Evolutionary conservation across 2,329 filamentous ascomycete genomes (phyloP).

Genomic region (Penicillium sp.): DNA sequence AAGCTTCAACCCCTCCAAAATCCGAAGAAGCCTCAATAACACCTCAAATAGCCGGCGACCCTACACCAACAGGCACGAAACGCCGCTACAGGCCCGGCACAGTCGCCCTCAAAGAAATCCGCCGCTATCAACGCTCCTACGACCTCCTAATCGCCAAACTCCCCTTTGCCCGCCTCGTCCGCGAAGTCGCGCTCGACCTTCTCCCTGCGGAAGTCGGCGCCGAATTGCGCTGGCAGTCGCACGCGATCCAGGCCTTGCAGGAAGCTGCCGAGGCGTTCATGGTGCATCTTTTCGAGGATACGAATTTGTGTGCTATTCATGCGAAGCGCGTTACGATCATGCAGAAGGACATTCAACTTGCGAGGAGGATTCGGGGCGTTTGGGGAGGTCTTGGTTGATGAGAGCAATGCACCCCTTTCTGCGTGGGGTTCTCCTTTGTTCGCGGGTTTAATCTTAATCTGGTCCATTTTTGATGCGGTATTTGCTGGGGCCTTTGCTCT

Average conservation of each 20-base stretch:
- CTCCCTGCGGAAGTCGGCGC: constrained; percentile 63
- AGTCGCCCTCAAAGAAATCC: constrained; percentile 86
- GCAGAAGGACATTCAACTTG: constrained; percentile 97
- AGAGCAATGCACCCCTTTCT: too few species aligned
- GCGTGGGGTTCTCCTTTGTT: constrained; percentile 1
- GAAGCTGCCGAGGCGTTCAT: constrained; percentile 96
- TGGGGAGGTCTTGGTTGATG: constrained; percentile 70
- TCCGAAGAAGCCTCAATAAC: neutral
- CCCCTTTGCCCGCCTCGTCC: constrained; percentile 53
- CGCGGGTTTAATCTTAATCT: constrained; percentile 17
- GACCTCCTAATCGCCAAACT: constrained; percentile 76
- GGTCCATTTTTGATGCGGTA: neutral
- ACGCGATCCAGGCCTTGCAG: constrained; percentile 89
- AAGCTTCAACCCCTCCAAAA: neutral
- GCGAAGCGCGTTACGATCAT: constrained; percentile 96
- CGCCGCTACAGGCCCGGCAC: constrained; percentile 78
- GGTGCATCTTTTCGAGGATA: constrained; percentile 94
- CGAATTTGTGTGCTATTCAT: constrained; percentile 94
- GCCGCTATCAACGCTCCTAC: constrained; percentile 84
- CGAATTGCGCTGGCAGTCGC: constrained; percentile 91
- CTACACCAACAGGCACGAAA: constrained; percentile 63
- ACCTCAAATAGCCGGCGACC: constrained; percentile 63
- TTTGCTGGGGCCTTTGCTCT: neutral
- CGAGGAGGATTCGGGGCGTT: constrained; percentile 74
- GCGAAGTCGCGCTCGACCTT: constrained; percentile 58